Percentiles rank a stretch among this genome's conserved stretches.
These are phyloP conservation scores for Pestalotiopsis sp. DNA, from an alignment of 2,329 filamentous ascomycete species.

Conservation along the genomic window DNA sequence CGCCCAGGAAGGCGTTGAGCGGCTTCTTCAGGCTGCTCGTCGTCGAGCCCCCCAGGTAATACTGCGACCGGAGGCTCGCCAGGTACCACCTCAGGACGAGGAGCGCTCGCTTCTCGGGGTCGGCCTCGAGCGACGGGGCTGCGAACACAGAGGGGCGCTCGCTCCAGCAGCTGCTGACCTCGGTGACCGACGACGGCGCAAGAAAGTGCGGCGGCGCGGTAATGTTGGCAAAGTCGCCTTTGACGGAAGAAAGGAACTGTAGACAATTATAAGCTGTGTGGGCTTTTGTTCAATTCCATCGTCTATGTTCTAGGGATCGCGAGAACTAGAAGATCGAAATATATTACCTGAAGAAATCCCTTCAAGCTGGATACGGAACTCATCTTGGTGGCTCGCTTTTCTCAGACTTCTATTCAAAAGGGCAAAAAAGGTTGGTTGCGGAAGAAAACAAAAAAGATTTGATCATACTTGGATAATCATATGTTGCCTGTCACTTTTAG, in stretches of 20 bases:
- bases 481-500: no score
- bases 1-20: conserved; percentile 3
- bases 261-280: background rate
- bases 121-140: background rate
- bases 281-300: background rate
- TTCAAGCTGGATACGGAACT: background rate
- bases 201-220: conserved; percentile 1
- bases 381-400: background rate
- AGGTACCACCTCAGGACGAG: conserved; percentile 3
- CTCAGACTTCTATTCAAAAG: background rate
- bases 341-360: background rate
- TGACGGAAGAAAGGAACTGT: background rate
- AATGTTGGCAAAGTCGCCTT: background rate
- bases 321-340: no score
- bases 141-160: background rate
- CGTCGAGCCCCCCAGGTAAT: background rate
- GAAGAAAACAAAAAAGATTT: background rate
- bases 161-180: conserved; percentile 5
- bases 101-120: conserved; percentile 2
- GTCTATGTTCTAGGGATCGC: no score
- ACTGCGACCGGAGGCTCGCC: background rate
- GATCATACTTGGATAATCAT: background rate
- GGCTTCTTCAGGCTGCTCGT: conserved; percentile 1
- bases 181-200: background rate
- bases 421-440: background rate